Evolutionary conservation across 2,329 filamentous ascomycete genomes (phyloP).

Genomic region (Fusarium nematophilum): DNA sequence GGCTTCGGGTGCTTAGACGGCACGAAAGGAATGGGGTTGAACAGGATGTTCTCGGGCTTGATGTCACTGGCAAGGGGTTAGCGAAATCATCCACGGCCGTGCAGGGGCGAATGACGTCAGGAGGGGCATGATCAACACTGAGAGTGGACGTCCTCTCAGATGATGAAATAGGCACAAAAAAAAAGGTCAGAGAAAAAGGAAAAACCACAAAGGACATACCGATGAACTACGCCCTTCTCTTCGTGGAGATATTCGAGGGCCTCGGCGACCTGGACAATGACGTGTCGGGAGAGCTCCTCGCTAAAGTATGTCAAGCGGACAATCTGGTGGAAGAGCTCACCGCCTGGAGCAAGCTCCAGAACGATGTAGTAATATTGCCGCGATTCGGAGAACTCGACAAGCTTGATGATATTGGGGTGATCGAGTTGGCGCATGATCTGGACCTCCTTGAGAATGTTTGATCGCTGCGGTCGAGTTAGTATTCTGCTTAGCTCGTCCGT

Average conservation of each 20-base stretch:
- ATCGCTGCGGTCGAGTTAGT: slow-evolving; percentile 71
- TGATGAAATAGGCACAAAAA: slow-evolving; percentile 1
- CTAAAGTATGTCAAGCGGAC: slow-evolving; percentile 98
- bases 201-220: too few species aligned
- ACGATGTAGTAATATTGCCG: slow-evolving; percentile 98
- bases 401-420: slow-evolving; percentile 94
- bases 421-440: slow-evolving; percentile 98
- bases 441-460: slow-evolving; percentile 98
- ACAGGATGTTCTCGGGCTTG: slow-evolving; percentile 97
- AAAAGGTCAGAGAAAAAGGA: too few species aligned
- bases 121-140: slow-evolving; percentile 40
- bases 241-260: slow-evolving; percentile 95
- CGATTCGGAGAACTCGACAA: slow-evolving; percentile 94
- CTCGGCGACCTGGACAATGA: slow-evolving; percentile 94
- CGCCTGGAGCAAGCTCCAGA: slow-evolving; percentile 92
- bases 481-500: slow-evolving; percentile 28
- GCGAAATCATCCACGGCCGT: slow-evolving; percentile 28
- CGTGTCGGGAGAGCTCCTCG: slow-evolving; percentile 92
- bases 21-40: slow-evolving; percentile 85
- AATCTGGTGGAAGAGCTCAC: slow-evolving; percentile 98
- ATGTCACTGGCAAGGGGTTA: slow-evolving; percentile 76
- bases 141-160: background rate
- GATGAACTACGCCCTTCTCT: slow-evolving; percentile 93
- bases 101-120: slow-evolving; percentile 44
- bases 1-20: slow-evolving; percentile 85